Base-by-base conservation (phyloP, 176 grass and related monocot species). In the Triticum aestivum region DNA sequence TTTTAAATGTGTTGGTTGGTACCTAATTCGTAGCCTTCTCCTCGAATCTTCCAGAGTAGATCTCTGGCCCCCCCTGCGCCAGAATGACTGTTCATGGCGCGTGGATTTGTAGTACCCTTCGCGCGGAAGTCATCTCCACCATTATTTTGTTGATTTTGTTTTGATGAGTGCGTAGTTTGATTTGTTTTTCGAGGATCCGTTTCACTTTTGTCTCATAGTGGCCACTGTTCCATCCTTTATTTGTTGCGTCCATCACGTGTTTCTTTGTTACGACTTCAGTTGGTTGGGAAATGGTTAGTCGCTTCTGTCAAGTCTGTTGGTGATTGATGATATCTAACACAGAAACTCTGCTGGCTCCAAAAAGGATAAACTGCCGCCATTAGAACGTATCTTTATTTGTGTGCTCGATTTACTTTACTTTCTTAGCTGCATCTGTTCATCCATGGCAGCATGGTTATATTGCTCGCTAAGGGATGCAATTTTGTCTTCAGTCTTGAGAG, bases 21-120 rank as follows among this genome's bases (percentile, higher is more conserved):
- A 11, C 38, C 66, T 51, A 52, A 71, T 52, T n/a, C 4, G 30
- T 4, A 9, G 56, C 21, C 9, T 32, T 24, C 5, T 13, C 33
- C 41, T 23, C 45, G 82, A 89, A 85, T 47, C 34, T 89, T 89
- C 68, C 34, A 81, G 44, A 79, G 42, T 58, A 74, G 76, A 67
- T 85, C 76, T 42, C 54, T 10, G 65, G 35, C 27, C 54, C 15
- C 3, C 5, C 5, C 3, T 21, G 10, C 34, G 37, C 56, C 14
- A 2, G 34, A 10, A 63, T 7, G 2, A 32, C 73, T 75, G 44
- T 32, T 75, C 73, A 52, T 32, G 15, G 5, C 30, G 24, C 45
- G 4, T 75, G 9, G 73, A 76, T 76, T 76, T 17, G 15, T 54
- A 54, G 51, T 18, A 1, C 47, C 7, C 15, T 76, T 20, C 5